A percentile compares a stretch with the other conserved stretches of the same genome.
These are phyloP conservation scores for Pelargonium citronellum DNA, from an alignment of 441 rosid genomes.

Conservation along the genomic window DNA sequence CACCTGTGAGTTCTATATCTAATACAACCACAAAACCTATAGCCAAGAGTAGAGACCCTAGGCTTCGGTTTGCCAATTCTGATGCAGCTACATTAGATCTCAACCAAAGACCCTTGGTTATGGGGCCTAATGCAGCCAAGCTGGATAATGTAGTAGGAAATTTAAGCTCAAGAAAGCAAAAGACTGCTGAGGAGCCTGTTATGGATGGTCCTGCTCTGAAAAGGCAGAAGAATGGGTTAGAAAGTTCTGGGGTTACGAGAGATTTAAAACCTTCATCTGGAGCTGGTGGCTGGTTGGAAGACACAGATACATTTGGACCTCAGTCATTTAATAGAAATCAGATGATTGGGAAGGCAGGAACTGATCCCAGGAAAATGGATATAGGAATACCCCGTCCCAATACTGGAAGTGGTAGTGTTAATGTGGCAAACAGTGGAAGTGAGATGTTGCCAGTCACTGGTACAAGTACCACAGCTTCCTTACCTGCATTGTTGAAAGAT, in stretches of 20 bases:
- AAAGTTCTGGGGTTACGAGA: conserved; percentile 30
- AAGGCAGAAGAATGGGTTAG: conserved; percentile 50
- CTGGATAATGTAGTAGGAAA: conserved; percentile 36
- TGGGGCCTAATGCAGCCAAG: conserved; percentile 32
- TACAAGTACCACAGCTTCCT: conserved; percentile 29
- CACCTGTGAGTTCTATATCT: conserved; percentile 31
- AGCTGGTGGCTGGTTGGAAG: conserved; percentile 74
- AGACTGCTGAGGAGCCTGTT: conserved; percentile 41
- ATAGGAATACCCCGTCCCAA: conserved; percentile 33
- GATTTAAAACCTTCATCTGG: conserved; percentile 36
- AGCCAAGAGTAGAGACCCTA: conserved; percentile 83
- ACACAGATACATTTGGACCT: conserved; percentile 38
- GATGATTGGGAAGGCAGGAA: conserved; percentile 28
- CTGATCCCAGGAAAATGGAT: conserved; percentile 39
- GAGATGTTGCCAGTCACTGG: conserved; percentile 32
- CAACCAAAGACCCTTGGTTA: conserved; percentile 25
- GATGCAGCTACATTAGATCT: conserved; percentile 39
- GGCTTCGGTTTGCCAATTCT: conserved; percentile 58
- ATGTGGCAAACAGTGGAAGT: conserved; percentile 29
- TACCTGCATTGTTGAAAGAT: conserved; percentile 56
- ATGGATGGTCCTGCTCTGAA: conserved; percentile 51
- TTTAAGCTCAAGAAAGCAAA: conserved; percentile 54
- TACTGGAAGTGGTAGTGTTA: conserved; percentile 29
- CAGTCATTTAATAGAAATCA: conserved; percentile 29
- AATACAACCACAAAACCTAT: conserved; percentile 41